Evolutionary conservation across 164 flowering plant genomes (phyloP), one percentile per base, ranked within the genome.

Genomic region (Cinnamomum micranthum): DNA sequence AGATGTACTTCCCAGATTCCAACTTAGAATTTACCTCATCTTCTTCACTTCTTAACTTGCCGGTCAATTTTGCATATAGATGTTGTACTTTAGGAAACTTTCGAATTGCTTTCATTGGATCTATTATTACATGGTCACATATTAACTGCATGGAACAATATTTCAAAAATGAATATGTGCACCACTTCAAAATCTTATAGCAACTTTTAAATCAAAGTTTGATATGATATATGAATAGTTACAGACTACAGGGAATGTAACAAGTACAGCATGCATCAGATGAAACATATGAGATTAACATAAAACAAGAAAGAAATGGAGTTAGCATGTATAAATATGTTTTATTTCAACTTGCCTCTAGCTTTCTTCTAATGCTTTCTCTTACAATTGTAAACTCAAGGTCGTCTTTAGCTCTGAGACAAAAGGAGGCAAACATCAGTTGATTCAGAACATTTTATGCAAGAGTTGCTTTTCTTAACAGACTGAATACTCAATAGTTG

Each of bases 41-140:
- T 76, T 88, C 97, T 86, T 89, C 99, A 80, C 85, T 87, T 82
- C 84, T 87, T 77, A 95, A 74, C 64, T 76, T 83, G 60, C 97
- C 97, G 52, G 82, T 79, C 73, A 95, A 80, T 74, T 80, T 84
- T 24, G 97, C 97, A 83, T 87, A 87, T 62, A 95, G 85, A 81
- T 95, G 98, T 77, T 95, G 99, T 23, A 93, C 88, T 80, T 97
- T 86, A 31, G 95, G 87, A 52, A 93, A 92, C 76, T 95, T 95
- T 64, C 97, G 77, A 74, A 95, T 79, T 60, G 84, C 82, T 84
- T 91, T 92, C 71, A 80, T 78, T 62, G 98, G 97, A 75, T 90
- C 88, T 28, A 91, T 86, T 15, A 80, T 50, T 17, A 94, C 91
- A 52, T 73, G 70, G 41, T 79, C 62, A 78, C 99, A 93, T 73